Conservation (phyloP, 2,329 filamentous ascomycete genomes). For the Cladosporium oxysporum region DNA sequence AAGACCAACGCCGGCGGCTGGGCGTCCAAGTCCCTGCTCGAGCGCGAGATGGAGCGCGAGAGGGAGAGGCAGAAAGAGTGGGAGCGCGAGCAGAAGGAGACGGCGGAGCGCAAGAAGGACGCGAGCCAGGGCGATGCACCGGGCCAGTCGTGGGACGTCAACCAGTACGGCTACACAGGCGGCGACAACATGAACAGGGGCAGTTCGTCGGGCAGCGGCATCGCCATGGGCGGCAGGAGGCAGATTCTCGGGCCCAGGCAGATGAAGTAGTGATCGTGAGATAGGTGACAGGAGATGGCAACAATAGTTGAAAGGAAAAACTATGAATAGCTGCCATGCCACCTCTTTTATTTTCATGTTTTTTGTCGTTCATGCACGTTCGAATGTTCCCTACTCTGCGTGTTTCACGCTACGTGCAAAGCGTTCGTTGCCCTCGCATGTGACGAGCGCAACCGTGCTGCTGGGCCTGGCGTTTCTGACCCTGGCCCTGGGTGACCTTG, state of each 20-base stretch:
- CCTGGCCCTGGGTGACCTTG: background rate
- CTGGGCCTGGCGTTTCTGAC: background rate
- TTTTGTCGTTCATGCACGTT: background rate
- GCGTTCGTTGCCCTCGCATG: background rate
- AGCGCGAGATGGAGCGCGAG: constrained; percentile 80
- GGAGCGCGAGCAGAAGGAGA: constrained; percentile 72
- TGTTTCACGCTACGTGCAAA: background rate
- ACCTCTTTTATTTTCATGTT: background rate
- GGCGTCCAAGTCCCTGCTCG: constrained; percentile 70
- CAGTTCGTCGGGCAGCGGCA: constrained; percentile 61
- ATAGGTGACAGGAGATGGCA: constrained; percentile 13
- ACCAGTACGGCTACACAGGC: constrained; percentile 74
- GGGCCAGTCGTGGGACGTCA: constrained; percentile 74
- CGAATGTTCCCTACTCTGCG: background rate
- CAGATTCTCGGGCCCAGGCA: constrained; percentile 80
- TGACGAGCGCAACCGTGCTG: background rate
- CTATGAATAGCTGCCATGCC: background rate
- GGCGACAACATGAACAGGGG: constrained; percentile 71
- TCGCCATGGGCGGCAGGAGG: constrained; percentile 65
- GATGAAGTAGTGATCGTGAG: constrained; percentile 45
- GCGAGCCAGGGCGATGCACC: constrained; percentile 64
- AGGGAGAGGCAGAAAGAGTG: constrained; percentile 75
- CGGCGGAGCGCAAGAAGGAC: constrained; percentile 57
- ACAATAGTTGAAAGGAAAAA: background rate
- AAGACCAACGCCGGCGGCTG: constrained; percentile 64